These are phyloP conservation scores for Trichomonas gallinae DNA, from an alignment of 208 protist genomes.

Conservation along the genomic window DNA sequence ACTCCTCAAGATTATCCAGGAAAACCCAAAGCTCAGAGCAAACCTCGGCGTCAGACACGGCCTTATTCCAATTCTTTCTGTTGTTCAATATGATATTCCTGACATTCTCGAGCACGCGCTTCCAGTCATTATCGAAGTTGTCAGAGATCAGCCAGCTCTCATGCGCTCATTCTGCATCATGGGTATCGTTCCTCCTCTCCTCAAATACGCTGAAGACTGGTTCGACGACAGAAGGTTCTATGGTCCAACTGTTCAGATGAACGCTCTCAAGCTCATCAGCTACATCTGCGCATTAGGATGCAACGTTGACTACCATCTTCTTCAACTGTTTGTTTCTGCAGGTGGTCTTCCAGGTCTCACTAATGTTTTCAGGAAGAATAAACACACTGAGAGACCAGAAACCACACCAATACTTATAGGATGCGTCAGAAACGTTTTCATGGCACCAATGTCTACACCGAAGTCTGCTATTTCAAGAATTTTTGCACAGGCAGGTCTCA, in stretches of 20 bases:
- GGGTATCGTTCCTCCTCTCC: neutral
- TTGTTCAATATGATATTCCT: neutral
- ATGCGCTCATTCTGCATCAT: neutral
- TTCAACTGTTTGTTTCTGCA: neutral
- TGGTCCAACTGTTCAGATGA: neutral
- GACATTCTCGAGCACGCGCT: neutral
- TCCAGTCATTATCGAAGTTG: neutral
- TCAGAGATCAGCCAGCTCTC: neutral
- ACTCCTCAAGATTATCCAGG: neutral
- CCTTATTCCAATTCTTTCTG: neutral
- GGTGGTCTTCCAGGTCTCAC: neutral
- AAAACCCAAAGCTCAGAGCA: neutral
- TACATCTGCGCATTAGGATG: neutral
- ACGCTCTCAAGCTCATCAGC: neutral
- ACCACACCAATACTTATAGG: neutral
- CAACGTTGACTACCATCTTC: neutral
- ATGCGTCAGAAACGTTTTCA: neutral
- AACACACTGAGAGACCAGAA: neutral
- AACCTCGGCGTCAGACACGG: neutral
- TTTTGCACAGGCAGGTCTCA: neutral
- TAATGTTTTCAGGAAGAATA: neutral
- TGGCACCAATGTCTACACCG: neutral
- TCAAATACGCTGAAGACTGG: neutral
- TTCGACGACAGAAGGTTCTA: neutral
- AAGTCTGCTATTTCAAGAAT: neutral